Evolutionary conservation across 345 rosid species (phyloP).

Genomic region (Citrus sp.): DNA sequence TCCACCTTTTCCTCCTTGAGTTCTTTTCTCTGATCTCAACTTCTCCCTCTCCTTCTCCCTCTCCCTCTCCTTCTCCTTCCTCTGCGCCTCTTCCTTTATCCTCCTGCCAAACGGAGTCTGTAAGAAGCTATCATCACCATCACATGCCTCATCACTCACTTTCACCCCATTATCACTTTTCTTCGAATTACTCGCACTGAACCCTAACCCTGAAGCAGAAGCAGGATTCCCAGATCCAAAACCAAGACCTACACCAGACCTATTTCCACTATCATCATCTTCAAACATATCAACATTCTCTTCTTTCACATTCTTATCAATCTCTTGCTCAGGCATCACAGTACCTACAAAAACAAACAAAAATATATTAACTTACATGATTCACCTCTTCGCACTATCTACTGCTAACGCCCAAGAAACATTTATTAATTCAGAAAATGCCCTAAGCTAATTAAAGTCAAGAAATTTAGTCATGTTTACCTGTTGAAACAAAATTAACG

Average conservation of each 20-base stretch:
- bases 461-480: not conserved
- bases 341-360: conserved; percentile 53
- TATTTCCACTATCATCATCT: conserved; percentile 33
- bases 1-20: conserved; percentile 44
- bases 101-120: conserved; percentile 66
- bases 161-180: conserved; percentile 5
- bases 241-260: conserved; percentile 53
- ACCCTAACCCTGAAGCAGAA: conserved; percentile 9
- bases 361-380: not conserved
- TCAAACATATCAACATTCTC: conserved; percentile 26
- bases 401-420: not conserved
- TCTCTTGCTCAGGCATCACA: conserved; percentile 67
- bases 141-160: conserved; percentile 17
- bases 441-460: not conserved
- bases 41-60: conserved; percentile 45
- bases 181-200: not conserved
- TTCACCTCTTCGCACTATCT: not conserved
- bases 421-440: not conserved
- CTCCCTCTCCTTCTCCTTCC: conserved; percentile 24
- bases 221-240: conserved; percentile 38
- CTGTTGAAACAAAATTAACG: conserved; percentile 71
- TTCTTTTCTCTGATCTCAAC: conserved; percentile 55
- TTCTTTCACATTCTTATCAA: conserved; percentile 51
- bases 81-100: conserved; percentile 68
- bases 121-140: conserved; percentile 44